These are phyloP conservation scores for Eurotiales sp. DNA, from an alignment of 2,329 filamentous ascomycete genomes.

Conservation along the genomic window DNA sequence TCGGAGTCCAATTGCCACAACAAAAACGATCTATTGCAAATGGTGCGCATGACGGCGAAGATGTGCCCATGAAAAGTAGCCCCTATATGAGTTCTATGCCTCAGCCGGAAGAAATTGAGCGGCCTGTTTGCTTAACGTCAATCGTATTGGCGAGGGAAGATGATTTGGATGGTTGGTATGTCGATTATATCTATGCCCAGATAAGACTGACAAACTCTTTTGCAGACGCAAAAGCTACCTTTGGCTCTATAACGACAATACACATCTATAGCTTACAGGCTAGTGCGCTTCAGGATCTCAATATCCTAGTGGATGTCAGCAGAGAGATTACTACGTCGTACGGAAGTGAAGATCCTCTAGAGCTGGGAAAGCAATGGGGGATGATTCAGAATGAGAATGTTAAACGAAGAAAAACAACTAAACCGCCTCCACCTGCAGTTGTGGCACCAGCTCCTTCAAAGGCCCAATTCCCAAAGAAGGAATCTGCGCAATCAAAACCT, in stretches of 20 bases:
- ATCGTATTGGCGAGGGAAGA: constrained; percentile 70
- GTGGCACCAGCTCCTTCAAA: constrained; percentile 6
- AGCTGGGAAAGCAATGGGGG: constrained; percentile 62
- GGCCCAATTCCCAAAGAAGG: constrained; percentile 36
- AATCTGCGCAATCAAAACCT: constrained; percentile 1
- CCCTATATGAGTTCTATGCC: constrained; percentile 65
- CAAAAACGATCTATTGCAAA: constrained; percentile 34
- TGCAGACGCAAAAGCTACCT: constrained; percentile 63
- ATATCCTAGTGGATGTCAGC: constrained; percentile 66
- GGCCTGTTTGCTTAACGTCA: constrained; percentile 53
- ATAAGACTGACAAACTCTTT: neutral
- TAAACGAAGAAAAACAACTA: constrained; percentile 48
- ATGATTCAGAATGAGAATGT: constrained; percentile 70
- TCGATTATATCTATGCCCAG: neutral
- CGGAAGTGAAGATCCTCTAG: constrained; percentile 56
- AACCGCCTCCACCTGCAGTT: constrained; percentile 31
- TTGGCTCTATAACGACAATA: constrained; percentile 70
- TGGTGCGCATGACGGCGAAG: constrained; percentile 56
- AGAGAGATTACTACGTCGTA: constrained; percentile 58
- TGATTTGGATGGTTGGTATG: constrained; percentile 59
- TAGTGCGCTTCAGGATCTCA: constrained; percentile 66
- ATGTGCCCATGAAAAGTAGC: constrained; percentile 60
- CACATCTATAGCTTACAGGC: constrained; percentile 84
- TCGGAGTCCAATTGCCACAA: constrained; percentile 58
- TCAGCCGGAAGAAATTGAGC: constrained; percentile 43